These are phyloP conservation scores for Carex kokanica DNA, from an alignment of 176 grass and related monocot species.

Conservation along the genomic window DNA sequence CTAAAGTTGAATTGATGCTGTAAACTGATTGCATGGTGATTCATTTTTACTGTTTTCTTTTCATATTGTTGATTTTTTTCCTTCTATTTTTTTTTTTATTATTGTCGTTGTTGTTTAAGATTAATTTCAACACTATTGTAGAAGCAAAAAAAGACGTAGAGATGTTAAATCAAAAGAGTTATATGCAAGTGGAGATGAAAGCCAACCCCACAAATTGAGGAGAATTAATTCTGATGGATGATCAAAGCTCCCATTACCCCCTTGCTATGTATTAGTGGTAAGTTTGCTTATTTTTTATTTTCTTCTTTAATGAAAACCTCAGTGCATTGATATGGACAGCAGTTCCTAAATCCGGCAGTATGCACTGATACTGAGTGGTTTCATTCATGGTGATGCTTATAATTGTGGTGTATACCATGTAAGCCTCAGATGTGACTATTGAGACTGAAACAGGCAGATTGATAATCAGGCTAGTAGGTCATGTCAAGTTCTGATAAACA, in stretches of 20 bases:
- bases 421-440: background rate
- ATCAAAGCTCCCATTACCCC: background rate
- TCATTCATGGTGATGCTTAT: background rate
- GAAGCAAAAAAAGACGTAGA: constrained; percentile 17
- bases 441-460: background rate
- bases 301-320: background rate
- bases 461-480: background rate
- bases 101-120: constrained; percentile 18
- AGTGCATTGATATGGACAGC: background rate
- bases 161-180: constrained; percentile 23
- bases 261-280: background rate
- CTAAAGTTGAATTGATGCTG: background rate
- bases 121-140: constrained; percentile 24
- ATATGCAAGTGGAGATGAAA: constrained; percentile 26
- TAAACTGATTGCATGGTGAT: background rate
- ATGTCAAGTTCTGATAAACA: background rate
- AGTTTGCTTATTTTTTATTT: background rate
- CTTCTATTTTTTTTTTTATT: background rate
- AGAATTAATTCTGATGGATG: constrained; percentile 34
- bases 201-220: constrained; percentile 31
- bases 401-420: background rate
- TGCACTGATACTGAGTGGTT: background rate
- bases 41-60: background rate
- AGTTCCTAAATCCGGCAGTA: background rate
- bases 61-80: background rate